Conservation (phyloP, 2,329 filamentous ascomycete genomes). For the Fusarium napiforme region DNA sequence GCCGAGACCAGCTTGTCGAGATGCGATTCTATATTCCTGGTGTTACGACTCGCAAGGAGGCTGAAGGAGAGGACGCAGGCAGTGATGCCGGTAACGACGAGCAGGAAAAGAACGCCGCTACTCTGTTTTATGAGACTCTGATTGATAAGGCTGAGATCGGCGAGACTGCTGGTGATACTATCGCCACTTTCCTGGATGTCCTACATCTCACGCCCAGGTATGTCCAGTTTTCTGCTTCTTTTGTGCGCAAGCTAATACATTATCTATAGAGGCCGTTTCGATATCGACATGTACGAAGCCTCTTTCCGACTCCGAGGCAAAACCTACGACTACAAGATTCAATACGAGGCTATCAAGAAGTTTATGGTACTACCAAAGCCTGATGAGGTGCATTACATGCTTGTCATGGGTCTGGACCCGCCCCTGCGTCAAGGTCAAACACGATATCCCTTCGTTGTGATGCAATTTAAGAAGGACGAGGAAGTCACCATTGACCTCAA, state of each 20-base stretch:
- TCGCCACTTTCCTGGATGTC: slow-evolving; percentile 96
- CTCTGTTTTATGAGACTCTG: slow-evolving; percentile 96
- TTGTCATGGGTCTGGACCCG: slow-evolving; percentile 93
- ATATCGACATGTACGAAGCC: slow-evolving; percentile 99
- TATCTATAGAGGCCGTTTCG: slow-evolving; percentile 86
- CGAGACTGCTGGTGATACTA: slow-evolving; percentile 97
- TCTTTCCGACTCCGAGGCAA: slow-evolving; percentile 98
- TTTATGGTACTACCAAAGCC: slow-evolving; percentile 99
- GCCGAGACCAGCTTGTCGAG: slow-evolving; percentile 92
- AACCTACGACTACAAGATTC: slow-evolving; percentile 99
- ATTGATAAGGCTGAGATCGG: slow-evolving; percentile 99
- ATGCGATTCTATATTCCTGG: slow-evolving; percentile 99
- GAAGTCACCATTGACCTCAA: slow-evolving; percentile 97
- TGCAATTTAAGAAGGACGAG: slow-evolving; percentile 98
- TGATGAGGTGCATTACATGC: slow-evolving; percentile 95
- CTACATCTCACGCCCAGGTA: slow-evolving; percentile 95
- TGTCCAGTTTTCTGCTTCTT: slow-evolving; percentile 12
- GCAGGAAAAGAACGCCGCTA: slow-evolving; percentile 92
- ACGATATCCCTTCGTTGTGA: slow-evolving; percentile 96
- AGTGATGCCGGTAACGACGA: slow-evolving; percentile 61
- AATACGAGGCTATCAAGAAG: slow-evolving; percentile 97
- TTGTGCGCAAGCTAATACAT: slow-evolving; percentile 6
- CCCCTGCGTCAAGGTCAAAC: slow-evolving; percentile 97
- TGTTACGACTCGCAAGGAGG: slow-evolving; percentile 80
- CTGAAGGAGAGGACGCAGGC: slow-evolving; percentile 74